Evolutionary conservation across 129 eudicot species (phyloP), one percentile per base, ranked within the genome.

Genomic region (Kitagawia praeruptora): DNA sequence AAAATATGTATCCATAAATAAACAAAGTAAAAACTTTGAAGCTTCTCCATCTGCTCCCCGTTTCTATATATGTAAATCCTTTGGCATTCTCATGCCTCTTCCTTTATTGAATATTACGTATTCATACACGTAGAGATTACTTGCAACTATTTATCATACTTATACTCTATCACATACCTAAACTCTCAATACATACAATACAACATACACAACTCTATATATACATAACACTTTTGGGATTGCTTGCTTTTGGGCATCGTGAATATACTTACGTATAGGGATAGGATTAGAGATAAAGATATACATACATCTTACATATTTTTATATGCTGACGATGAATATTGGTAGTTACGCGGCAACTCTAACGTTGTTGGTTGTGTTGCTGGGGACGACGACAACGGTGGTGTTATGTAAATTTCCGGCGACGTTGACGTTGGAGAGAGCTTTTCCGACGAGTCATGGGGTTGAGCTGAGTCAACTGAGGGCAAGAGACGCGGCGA

Each of bases 391-490:
- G 87, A 81, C 61, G 73, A 85, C 70, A 16, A 86, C 75, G 84
- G 89, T 85, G 84, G 91, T 85, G 85, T 41, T 70, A 28, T 80
- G 85, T 72, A 92, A 85, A 18, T 83, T 87, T 67, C 89, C 88
- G 82, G 77, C 79, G 70, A 82, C 81, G 75, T 44, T 96, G 76
- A 86, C 81, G 25, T 83, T 96, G 80, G 93, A 96, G 78, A 89
- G 99, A 80, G 89, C 89, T 49, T 89, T 92, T 79, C 91, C 94
- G 37, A 78, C 81, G 78, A 87, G 85, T 53, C 85, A 84, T 77
- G 80, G 85, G 25, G 82, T 90, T 49, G 94, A 82, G 66, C 70
- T 96, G 91, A 85, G 87, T 86, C 89, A 87, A 85, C 95, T 96
- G 80, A 89, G 88, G 80, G 70, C 70, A 34, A 82, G 85, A 28